Evolutionary conservation across 1,139 yeast species (phyloP).

Genomic region (Hyphopichia buzzinii): DNA sequence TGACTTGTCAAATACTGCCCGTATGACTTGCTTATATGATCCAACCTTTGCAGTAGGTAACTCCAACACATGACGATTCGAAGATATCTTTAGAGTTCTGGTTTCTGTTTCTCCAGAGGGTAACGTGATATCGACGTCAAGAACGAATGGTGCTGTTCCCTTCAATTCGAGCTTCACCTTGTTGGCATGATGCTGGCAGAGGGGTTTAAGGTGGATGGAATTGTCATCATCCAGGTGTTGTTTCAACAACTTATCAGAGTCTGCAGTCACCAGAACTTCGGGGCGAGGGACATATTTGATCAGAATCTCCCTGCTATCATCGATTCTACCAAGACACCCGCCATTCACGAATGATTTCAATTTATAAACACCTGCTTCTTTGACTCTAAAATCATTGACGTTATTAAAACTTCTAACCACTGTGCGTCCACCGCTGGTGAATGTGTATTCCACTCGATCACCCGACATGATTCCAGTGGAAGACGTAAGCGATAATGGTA

Average conservation of each 20-base stretch:
- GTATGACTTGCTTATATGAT: slow-evolving; percentile 57
- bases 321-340: slow-evolving; percentile 65
- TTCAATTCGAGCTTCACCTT: slow-evolving; percentile 25
- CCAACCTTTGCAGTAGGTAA: slow-evolving; percentile 49
- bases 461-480: slow-evolving; percentile 22
- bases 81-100: slow-evolving; percentile 31
- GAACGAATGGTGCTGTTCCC: slow-evolving; percentile 73
- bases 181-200: slow-evolving; percentile 33
- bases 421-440: slow-evolving; percentile 21
- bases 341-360: slow-evolving; percentile 60
- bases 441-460: slow-evolving; percentile 28
- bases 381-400: slow-evolving; percentile 40
- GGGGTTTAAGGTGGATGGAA: slow-evolving; percentile 25
- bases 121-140: slow-evolving; percentile 62
- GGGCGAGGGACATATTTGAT: slow-evolving; percentile 63
- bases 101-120: slow-evolving; percentile 53
- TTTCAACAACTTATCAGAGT: slow-evolving; percentile 16
- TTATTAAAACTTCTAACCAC: slow-evolving; percentile 27
- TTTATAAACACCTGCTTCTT: slow-evolving; percentile 61
- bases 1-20: slow-evolving; percentile 62
- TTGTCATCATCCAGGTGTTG: slow-evolving; percentile 17
- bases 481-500: slow-evolving; percentile 54
- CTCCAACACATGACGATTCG: slow-evolving; percentile 22
- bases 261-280: slow-evolving; percentile 19
- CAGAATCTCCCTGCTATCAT: slow-evolving; percentile 28